These are phyloP conservation scores for Gossypium mustelinum DNA, from an alignment of 345 rosid species.

Conservation along the genomic window DNA sequence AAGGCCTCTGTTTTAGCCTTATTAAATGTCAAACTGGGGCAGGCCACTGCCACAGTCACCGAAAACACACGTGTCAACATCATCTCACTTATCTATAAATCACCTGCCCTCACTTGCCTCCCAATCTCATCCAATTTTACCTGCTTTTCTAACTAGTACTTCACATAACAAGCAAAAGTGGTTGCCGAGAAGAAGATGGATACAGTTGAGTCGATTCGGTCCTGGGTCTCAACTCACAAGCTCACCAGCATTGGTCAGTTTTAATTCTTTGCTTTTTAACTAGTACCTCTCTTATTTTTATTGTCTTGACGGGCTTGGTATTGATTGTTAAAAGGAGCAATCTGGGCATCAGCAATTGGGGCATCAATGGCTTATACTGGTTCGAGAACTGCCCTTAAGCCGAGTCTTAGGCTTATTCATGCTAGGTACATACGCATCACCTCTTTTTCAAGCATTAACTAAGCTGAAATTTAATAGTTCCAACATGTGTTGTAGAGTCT, in stretches of 20 bases:
- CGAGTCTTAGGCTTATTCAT: slow-evolving; percentile 67
- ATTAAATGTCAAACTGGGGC: slow-evolving; percentile 33
- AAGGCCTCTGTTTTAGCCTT: slow-evolving; percentile 35
- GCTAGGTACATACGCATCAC: slow-evolving; percentile 37
- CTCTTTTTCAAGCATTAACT: neutral
- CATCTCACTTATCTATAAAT: slow-evolving; percentile 22
- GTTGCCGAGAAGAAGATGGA: slow-evolving; percentile 33
- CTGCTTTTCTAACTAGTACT: too few relatives aligned
- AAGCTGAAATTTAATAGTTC: neutral
- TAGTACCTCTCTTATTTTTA: neutral
- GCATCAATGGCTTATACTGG: slow-evolving; percentile 48
- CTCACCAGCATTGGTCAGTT: slow-evolving; percentile 52
- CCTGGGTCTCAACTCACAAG: slow-evolving; percentile 68
- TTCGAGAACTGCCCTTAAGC: slow-evolving; percentile 34
- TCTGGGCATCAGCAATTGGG: slow-evolving; percentile 62
- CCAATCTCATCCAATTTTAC: neutral
- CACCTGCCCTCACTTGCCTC: neutral
- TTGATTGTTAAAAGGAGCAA: slow-evolving; percentile 32
- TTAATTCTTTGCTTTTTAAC: neutral
- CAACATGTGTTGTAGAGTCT: too few relatives aligned
- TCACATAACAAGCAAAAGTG: neutral
- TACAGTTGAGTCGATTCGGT: slow-evolving; percentile 31
- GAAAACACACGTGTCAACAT: slow-evolving; percentile 10
- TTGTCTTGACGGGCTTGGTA: neutral
- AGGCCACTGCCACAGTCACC: slow-evolving; percentile 18